Base-by-base conservation (phyloP, 495 filamentous ascomycete species). In the Talaromyces adpressus region DNA sequence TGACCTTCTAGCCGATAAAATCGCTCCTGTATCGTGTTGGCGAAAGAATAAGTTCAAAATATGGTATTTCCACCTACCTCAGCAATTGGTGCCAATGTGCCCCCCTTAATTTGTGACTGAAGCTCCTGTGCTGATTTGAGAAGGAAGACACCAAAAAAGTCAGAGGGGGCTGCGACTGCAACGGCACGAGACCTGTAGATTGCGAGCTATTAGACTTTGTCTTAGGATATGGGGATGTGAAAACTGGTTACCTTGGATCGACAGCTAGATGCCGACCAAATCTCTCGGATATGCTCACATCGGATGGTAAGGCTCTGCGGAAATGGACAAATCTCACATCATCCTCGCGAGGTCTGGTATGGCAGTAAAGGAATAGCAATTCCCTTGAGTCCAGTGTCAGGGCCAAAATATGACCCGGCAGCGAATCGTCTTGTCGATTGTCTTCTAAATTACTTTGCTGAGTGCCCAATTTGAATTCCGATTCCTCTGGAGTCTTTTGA, bases 241-340 rank as follows among this genome's bases (percentile, higher is more conserved):
- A 22, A 9, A 57, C n/a, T 29, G 9, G 77, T 70, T 75, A 86
- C 84, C 77, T 80, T 22, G 93, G 92, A 72, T 97, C 92, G 41
- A 96, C 86, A 41, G 92, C 89, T 58, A 96, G 74, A 71, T 92
- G 88, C 62, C 86, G 87, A 5, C 93, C 93, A 61, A 89, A 85
- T 61, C 82, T 79, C 49, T 84, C 80, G 22, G 83, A 82, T 30
- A 81, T 69, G 59, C 78, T 79, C 59, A 79, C 74, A 68, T 84
- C 82, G 25, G 75, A 72, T 47, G 85, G 86, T 12, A 88, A 76
- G 12, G 84, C 84, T 41, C 80, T 77, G 41, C 80, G 79, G 57
- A 81, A 81, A 36, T 87, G 78, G 5, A 85, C 72, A 65, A 96
- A 91, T 56, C 83, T 77, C 25, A 80, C 78, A 36, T 68, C 65